A percentile compares a stretch with the other conserved stretches of the same genome.
Conservation (phyloP, 2,329 filamentous ascomycete species). For the Coniella vitis region DNA sequence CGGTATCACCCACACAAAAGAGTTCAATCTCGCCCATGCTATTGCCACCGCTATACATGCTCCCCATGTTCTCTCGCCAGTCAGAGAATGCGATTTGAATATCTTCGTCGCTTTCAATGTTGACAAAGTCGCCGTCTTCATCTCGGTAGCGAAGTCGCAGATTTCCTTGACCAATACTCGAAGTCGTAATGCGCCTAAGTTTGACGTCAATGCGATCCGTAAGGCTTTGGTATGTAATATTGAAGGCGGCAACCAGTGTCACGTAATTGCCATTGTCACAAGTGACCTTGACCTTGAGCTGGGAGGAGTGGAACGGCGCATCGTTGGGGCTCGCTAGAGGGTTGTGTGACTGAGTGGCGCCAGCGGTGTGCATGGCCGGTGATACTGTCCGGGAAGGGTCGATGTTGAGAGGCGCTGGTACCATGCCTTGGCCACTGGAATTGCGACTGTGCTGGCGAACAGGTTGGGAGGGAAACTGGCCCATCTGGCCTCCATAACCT, state of each 20-base stretch:
- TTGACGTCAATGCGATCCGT: slow-evolving; percentile 96
- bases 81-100: slow-evolving; percentile 94
- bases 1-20: slow-evolving; percentile 59
- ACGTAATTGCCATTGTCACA: slow-evolving; percentile 81
- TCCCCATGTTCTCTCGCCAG: slow-evolving; percentile 67
- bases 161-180: slow-evolving; percentile 74
- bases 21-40: slow-evolving; percentile 86
- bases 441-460: slow-evolving; percentile 41
- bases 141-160: slow-evolving; percentile 87
- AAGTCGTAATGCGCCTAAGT: slow-evolving; percentile 75
- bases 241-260: slow-evolving; percentile 91
- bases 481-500: slow-evolving; percentile 40
- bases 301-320: slow-evolving; percentile 54
- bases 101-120: slow-evolving; percentile 91
- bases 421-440: slow-evolving; percentile 25
- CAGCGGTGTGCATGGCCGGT: slow-evolving; percentile 31
- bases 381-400: slow-evolving; percentile 21
- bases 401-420: slow-evolving; percentile 30
- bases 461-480: slow-evolving; percentile 50
- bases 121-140: slow-evolving; percentile 87
- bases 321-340: slow-evolving; percentile 31
- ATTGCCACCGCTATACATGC: slow-evolving; percentile 56
- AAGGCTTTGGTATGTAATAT: slow-evolving; percentile 88
- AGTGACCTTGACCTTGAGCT: slow-evolving; percentile 93
- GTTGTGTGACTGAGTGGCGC: slow-evolving; percentile 29